These are phyloP conservation scores for Austroboletus festivus DNA, from an alignment of 768 basidiomycete species.

Conservation along the genomic window DNA sequence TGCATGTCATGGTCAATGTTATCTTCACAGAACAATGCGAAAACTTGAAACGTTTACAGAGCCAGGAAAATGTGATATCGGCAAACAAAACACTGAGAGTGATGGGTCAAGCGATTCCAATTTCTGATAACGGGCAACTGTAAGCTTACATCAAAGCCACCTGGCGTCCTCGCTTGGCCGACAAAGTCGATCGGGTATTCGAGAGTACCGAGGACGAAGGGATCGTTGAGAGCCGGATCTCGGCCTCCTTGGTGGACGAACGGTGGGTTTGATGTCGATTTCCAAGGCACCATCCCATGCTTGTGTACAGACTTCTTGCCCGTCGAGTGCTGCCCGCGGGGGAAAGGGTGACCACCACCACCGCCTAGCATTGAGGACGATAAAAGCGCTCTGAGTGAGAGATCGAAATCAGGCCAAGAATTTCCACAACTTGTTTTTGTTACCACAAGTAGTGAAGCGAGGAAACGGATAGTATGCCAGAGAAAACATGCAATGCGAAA, in stretches of 20 bases:
- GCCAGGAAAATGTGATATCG: no score
- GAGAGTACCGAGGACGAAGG: slow-evolving; percentile 36
- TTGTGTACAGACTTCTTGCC: background rate
- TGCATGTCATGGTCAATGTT: no score
- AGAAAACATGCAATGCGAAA: slow-evolving; percentile 24
- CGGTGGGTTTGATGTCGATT: slow-evolving; percentile 2
- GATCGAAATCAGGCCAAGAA: slow-evolving; percentile 5
- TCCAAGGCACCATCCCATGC: background rate
- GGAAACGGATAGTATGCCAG: slow-evolving; percentile 31
- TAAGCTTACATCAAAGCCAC: no score
- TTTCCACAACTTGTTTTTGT: slow-evolving; percentile 8
- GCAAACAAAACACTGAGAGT: no score
- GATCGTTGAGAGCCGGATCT: slow-evolving; percentile 4
- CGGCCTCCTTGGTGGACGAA: slow-evolving; percentile 2
- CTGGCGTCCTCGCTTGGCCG: slow-evolving; percentile 14
- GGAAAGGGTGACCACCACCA: slow-evolving; percentile 11
- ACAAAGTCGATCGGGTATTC: slow-evolving; percentile 49
- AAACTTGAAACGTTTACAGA: no score
- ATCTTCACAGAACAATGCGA: no score
- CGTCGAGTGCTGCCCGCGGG: background rate
- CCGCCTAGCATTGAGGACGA: slow-evolving; percentile 33
- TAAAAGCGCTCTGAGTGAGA: slow-evolving; percentile 32
- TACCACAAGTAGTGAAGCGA: slow-evolving; percentile 44
- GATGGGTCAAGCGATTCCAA: no score
- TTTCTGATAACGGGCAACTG: no score